Evolutionary conservation across 352 stramenopile genomes (phyloP).

Genomic region (Peronospora tabacina): DNA sequence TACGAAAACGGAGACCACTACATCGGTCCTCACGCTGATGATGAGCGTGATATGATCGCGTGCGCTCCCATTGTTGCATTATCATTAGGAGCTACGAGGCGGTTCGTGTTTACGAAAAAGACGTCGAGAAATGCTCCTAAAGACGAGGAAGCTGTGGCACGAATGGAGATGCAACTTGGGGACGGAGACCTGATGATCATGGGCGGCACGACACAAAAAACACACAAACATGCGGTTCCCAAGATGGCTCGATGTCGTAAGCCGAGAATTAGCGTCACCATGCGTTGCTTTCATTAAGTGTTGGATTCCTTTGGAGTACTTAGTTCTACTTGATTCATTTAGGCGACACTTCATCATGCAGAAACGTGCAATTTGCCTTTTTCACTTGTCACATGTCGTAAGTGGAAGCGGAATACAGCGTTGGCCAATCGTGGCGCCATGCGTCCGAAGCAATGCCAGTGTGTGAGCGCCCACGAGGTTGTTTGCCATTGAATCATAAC

Average conservation of each 20-base stretch:
- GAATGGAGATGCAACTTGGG: slow-evolving; percentile 44
- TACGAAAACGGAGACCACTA: slow-evolving; percentile 76
- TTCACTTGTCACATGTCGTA: slow-evolving; percentile 12
- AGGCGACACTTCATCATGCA: slow-evolving; percentile 9
- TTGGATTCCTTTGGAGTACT: slow-evolving; percentile 2
- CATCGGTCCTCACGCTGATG: slow-evolving; percentile 72
- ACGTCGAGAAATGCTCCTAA: slow-evolving; percentile 12
- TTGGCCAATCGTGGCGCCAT: slow-evolving; percentile 38
- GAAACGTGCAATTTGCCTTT: not conserved
- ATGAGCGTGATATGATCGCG: slow-evolving; percentile 45
- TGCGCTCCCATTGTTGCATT: slow-evolving; percentile 56
- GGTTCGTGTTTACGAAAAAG: slow-evolving; percentile 59
- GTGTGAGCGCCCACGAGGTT: slow-evolving; percentile 45
- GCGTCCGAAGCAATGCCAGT: slow-evolving; percentile 44
- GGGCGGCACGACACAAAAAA: slow-evolving; percentile 67
- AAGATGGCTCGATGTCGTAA: slow-evolving; percentile 50
- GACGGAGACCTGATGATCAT: slow-evolving; percentile 79
- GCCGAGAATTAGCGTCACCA: slow-evolving; percentile 40
- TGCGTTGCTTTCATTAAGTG: slow-evolving; percentile 36
- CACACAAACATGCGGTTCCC: slow-evolving; percentile 73
- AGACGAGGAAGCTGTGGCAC: slow-evolving; percentile 8
- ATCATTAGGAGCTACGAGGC: slow-evolving; percentile 56
- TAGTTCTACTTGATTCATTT: slow-evolving; percentile 13
- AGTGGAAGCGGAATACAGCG: slow-evolving; percentile 34
- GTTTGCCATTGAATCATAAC: slow-evolving; percentile 41